Evolutionary conservation across 768 basidiomycete species (phyloP).

Genomic region (Russula vinacea): DNA sequence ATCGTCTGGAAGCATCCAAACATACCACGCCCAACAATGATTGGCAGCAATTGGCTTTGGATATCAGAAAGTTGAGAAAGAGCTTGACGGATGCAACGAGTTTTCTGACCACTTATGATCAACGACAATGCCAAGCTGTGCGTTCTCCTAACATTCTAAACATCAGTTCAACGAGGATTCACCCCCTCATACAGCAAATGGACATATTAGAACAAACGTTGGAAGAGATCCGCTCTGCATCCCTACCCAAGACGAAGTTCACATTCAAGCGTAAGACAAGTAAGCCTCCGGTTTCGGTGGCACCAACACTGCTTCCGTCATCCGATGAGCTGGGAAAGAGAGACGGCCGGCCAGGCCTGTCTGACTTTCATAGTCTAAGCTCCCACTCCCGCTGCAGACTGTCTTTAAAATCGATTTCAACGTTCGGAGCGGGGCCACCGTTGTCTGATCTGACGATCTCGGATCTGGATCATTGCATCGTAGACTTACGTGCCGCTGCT

Average conservation of each 20-base stretch:
- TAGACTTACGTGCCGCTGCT: slow-evolving; percentile 48
- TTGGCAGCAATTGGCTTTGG: slow-evolving; percentile 12
- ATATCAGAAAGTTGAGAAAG: slow-evolving; percentile 57
- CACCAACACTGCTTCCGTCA: slow-evolving; percentile 6
- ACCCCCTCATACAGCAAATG: slow-evolving; percentile 51
- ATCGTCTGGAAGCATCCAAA: slow-evolving; percentile 46
- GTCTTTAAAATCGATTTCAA: slow-evolving; percentile 41
- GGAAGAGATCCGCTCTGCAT: slow-evolving; percentile 47
- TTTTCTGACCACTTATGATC: slow-evolving; percentile 69
- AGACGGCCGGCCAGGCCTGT: neutral
- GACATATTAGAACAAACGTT: slow-evolving; percentile 56
- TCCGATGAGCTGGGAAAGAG: slow-evolving; percentile 20
- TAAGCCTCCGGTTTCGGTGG: slow-evolving; percentile 25
- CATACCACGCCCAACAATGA: slow-evolving; percentile 31
- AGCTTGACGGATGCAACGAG: slow-evolving; percentile 60
- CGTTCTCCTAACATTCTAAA: slow-evolving; percentile 31
- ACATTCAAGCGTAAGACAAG: slow-evolving; percentile 54
- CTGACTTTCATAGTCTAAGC: slow-evolving; percentile 44
- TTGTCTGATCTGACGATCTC: slow-evolving; percentile 59
- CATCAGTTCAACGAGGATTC: neutral
- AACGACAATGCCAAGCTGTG: slow-evolving; percentile 67
- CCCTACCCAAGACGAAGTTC: slow-evolving; percentile 58
- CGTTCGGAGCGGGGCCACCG: slow-evolving; percentile 33
- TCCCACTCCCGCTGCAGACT: slow-evolving; percentile 48
- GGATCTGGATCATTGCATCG: slow-evolving; percentile 64